Percentiles rank a stretch among this genome's conserved stretches.
Evolutionary conservation across 2,329 filamentous ascomycete species (phyloP).

Genomic region (Conoideocrella luteorostrata): DNA sequence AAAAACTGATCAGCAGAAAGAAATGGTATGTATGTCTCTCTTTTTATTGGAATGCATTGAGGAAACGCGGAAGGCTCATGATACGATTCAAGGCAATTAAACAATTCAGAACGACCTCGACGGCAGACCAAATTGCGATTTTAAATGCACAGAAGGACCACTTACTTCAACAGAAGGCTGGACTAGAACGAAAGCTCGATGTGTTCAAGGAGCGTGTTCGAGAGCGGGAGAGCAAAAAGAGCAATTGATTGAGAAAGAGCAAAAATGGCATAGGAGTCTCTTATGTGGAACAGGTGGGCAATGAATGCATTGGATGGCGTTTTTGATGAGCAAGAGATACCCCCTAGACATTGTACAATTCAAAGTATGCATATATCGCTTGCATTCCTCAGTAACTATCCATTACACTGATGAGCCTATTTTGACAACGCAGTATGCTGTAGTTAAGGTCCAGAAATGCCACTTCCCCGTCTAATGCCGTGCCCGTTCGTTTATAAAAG

Average conservation of each 20-base stretch:
- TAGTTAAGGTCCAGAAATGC: no score
- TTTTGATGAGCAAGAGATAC: no score
- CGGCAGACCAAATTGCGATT: constrained; percentile 38
- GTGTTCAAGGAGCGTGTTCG: constrained; percentile 32
- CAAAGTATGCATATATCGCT: no score
- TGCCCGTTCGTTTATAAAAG: no score
- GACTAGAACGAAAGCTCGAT: constrained; percentile 36
- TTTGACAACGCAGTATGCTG: background rate
- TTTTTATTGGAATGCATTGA: background rate
- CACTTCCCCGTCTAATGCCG: no score
- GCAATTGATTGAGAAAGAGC: no score
- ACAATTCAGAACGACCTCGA: constrained; percentile 31
- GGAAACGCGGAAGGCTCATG: constrained; percentile 1
- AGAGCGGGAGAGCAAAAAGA: constrained; percentile 24
- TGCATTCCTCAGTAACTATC: no score
- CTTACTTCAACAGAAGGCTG: constrained; percentile 31
- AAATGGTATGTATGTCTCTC: constrained; percentile 33
- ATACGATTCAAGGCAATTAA: constrained; percentile 21
- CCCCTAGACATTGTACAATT: no score
- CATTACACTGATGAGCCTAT: no score
- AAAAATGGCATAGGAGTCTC: no score
- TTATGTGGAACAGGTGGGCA: no score
- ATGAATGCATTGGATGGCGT: no score
- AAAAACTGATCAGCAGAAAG: constrained; percentile 41
- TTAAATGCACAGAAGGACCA: constrained; percentile 36